phyloP scores from a whole-genome alignment of 257 asterid genomes.

The Solanum paucissectum region DNA sequence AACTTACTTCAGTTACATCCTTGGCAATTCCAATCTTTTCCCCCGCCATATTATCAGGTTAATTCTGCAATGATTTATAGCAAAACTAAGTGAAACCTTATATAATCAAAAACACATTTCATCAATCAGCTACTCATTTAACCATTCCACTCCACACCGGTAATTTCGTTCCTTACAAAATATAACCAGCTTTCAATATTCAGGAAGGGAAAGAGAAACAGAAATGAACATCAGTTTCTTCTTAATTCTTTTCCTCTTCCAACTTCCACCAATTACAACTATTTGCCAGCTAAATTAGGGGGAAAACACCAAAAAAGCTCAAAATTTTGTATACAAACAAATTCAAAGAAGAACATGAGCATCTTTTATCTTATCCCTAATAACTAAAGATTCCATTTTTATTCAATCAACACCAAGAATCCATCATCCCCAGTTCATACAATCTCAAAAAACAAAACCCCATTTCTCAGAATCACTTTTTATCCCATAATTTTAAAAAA shows the following conservation, averaged over 20 bases:
- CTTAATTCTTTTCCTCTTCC: neutral
- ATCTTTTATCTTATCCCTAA: neutral
- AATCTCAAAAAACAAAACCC: neutral
- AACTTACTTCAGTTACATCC: slow-evolving; percentile 85
- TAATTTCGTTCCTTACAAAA: neutral
- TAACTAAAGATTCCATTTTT: neutral
- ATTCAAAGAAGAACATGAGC: neutral
- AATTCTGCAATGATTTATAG: slow-evolving; percentile 21
- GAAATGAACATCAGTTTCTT: neutral
- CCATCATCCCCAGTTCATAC: neutral
- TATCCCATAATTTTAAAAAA: neutral
- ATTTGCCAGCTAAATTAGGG: neutral
- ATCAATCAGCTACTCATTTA: neutral
- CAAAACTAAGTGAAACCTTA: neutral
- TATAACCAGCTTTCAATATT: neutral
- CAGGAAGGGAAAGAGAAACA: neutral
- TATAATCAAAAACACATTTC: neutral
- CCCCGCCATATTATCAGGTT: slow-evolving; percentile 39
- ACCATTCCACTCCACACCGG: neutral
- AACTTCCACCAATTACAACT: neutral
- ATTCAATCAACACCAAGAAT: neutral
- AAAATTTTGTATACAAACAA: neutral
- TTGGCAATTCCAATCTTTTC: slow-evolving; percentile 65
- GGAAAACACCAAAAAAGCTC: neutral
- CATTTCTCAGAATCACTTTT: neutral